Evolutionary conservation across 495 filamentous ascomycete species (phyloP).

Genomic region (Daldinia grandis): DNA sequence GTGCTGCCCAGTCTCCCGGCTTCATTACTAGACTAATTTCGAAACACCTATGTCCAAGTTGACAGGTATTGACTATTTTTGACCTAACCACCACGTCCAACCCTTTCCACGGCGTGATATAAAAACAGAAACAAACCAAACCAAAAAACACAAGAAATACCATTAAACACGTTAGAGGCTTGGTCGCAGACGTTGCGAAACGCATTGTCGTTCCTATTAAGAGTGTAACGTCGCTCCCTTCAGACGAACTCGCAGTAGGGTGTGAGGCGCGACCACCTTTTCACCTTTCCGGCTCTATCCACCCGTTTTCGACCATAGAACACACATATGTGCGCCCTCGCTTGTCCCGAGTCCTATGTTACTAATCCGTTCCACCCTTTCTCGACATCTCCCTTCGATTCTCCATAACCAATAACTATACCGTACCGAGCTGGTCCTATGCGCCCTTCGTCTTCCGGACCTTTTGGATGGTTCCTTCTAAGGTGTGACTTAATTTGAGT

Average conservation of each 20-base stretch:
- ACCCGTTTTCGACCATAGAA: slow-evolving; percentile 26
- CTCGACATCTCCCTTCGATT: slow-evolving; percentile 39
- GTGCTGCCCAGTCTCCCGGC: slow-evolving; percentile 24
- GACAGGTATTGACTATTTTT: slow-evolving; percentile 17
- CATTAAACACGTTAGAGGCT: slow-evolving; percentile 4
- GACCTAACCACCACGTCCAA: slow-evolving; percentile 5
- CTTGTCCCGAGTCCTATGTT: slow-evolving; percentile 41
- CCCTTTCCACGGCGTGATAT: slow-evolving; percentile 15
- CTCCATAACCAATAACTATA: slow-evolving; percentile 32
- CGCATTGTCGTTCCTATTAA: slow-evolving; percentile 29
- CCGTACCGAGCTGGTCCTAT: slow-evolving; percentile 26
- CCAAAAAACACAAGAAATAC: neutral
- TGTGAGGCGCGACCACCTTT: slow-evolving; percentile 27
- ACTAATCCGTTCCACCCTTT: slow-evolving; percentile 35
- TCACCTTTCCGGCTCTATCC: slow-evolving; percentile 19
- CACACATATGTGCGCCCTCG: slow-evolving; percentile 38
- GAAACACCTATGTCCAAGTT: slow-evolving; percentile 14
- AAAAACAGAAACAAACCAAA: slow-evolving; percentile 5
- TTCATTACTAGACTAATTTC: slow-evolving; percentile 23
- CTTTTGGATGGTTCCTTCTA: slow-evolving; percentile 35
- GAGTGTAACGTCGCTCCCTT: slow-evolving; percentile 40
- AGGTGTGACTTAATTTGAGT: slow-evolving; percentile 39
- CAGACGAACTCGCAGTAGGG: slow-evolving; percentile 22
- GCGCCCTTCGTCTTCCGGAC: slow-evolving; percentile 26
- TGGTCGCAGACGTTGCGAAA: slow-evolving; percentile 32